Conservation (phyloP, 2,329 filamentous ascomycete genomes). For the Dactylellina drechsleri region DNA sequence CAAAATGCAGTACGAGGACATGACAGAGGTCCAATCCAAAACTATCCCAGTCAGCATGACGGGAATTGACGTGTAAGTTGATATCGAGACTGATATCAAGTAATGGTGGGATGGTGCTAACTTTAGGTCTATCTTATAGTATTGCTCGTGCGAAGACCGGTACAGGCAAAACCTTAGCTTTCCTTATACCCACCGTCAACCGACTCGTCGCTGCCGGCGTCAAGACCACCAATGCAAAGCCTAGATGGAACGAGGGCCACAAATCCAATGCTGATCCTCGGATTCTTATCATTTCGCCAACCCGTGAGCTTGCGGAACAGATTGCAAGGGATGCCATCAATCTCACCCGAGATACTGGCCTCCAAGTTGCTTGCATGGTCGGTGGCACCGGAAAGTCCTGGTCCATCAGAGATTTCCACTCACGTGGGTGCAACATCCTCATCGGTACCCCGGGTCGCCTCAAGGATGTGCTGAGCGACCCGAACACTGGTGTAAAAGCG, state of each 20-base stretch:
- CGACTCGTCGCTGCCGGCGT: conserved; percentile 59
- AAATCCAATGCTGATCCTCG: conserved; percentile 70
- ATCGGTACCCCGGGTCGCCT: conserved; percentile 91
- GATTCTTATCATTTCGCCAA: conserved; percentile 79
- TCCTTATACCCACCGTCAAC: conserved; percentile 86
- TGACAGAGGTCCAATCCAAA: conserved; percentile 91
- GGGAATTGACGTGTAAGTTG: conserved; percentile 80
- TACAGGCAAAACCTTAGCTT: conserved; percentile 95
- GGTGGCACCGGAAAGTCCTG: conserved; percentile 82
- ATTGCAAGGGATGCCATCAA: conserved; percentile 81
- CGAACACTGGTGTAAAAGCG: conserved; percentile 71
- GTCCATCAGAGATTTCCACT: conserved; percentile 75
- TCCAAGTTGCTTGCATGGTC: conserved; percentile 81
- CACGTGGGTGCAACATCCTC: conserved; percentile 84
- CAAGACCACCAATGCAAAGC: conserved; percentile 60
- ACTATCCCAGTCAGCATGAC: conserved; percentile 83
- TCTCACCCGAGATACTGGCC: conserved; percentile 72
- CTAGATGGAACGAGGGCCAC: conserved; percentile 55
- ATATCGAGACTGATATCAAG: neutral
- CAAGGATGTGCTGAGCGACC: conserved; percentile 79
- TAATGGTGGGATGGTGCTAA: too few species aligned
- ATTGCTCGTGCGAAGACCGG: conserved; percentile 96
- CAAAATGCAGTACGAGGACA: conserved; percentile 79
- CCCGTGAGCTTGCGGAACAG: conserved; percentile 81
- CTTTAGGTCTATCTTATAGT: conserved; percentile 62